These are phyloP conservation scores for Hemisphaericaspora subhashii DNA, from an alignment of 1,139 yeast species.

Conservation along the genomic window DNA sequence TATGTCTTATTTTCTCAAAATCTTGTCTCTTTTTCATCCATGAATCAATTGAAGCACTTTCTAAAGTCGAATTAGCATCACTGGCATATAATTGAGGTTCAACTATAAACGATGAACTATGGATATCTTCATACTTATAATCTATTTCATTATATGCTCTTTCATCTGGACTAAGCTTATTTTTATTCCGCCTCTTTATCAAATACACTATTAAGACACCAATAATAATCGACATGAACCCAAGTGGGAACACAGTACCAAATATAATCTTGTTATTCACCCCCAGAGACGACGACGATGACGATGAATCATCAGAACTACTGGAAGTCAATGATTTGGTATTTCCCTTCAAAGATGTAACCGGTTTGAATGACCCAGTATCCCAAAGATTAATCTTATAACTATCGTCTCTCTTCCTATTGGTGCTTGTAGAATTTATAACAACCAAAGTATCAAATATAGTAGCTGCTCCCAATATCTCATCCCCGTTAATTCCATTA, in stretches of 20 bases:
- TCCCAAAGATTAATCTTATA: constrained; percentile 31
- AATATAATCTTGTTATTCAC: constrained; percentile 26
- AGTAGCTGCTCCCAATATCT: constrained; percentile 43
- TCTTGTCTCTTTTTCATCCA: constrained; percentile 55
- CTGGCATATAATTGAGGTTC: constrained; percentile 13
- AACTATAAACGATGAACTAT: constrained; percentile 5
- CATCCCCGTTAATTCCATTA: constrained; percentile 11
- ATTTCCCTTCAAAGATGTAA: constrained; percentile 19
- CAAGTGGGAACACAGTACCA: constrained; percentile 37
- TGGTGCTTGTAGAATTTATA: constrained; percentile 24
- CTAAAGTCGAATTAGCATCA: constrained; percentile 45
- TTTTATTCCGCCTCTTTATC: constrained; percentile 22
- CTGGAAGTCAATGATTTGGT: constrained; percentile 1
- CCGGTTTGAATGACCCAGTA: constrained; percentile 21
- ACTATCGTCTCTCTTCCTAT: constrained; percentile 13
- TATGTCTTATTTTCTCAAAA: constrained; percentile 36
- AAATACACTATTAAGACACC: constrained; percentile 18
- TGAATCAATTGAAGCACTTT: constrained; percentile 42
- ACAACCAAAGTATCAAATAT: constrained; percentile 44
- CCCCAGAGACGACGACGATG: constrained; percentile 14
- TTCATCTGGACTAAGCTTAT: constrained; percentile 18
- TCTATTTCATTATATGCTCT: constrained; percentile 32
- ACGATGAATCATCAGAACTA: constrained; percentile 4
- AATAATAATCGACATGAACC: constrained; percentile 22
- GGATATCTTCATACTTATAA: constrained; percentile 32